phyloP scores from a whole-genome alignment of 148 eudicot genomes.

The Cornus kousa region DNA sequence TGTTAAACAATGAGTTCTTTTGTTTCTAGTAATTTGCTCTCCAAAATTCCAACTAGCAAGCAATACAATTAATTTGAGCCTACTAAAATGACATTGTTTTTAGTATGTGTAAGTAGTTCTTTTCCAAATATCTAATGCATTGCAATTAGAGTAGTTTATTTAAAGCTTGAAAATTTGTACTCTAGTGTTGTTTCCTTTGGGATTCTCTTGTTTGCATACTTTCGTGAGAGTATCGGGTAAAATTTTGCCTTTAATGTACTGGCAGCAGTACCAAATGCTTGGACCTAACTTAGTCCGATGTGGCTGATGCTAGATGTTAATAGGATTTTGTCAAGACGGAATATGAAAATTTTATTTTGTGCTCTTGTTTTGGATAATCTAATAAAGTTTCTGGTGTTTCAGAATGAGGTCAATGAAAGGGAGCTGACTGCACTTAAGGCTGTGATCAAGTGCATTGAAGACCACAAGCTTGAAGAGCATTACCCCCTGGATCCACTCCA shows the following conservation, averaged over 20 bases:
- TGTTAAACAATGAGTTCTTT: neutral
- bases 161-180: neutral
- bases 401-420: constrained; percentile 79
- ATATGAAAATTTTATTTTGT: neutral
- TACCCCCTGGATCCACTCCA: constrained; percentile 73
- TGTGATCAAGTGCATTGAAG: constrained; percentile 89
- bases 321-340: too few relatives aligned
- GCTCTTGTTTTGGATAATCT: neutral
- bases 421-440: constrained; percentile 86
- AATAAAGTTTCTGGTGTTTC: constrained; percentile 15
- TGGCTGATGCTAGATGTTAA: too few relatives aligned
- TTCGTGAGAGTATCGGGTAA: neutral
- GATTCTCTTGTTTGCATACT: constrained; percentile 2
- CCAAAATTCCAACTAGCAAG: neutral
- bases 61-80: too few relatives aligned
- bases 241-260: neutral
- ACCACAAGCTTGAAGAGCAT: constrained; percentile 79
- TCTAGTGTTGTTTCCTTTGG: neutral
- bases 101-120: neutral
- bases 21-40: neutral
- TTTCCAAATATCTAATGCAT: neutral
- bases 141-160: neutral
- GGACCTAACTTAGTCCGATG: neutral
- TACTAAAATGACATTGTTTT: neutral
- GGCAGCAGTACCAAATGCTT: neutral